Percentiles rank a stretch among this genome's conserved stretches.
phyloP scores from a whole-genome alignment of 495 filamentous ascomycete species.

The Geopyxis carbonaria region DNA sequence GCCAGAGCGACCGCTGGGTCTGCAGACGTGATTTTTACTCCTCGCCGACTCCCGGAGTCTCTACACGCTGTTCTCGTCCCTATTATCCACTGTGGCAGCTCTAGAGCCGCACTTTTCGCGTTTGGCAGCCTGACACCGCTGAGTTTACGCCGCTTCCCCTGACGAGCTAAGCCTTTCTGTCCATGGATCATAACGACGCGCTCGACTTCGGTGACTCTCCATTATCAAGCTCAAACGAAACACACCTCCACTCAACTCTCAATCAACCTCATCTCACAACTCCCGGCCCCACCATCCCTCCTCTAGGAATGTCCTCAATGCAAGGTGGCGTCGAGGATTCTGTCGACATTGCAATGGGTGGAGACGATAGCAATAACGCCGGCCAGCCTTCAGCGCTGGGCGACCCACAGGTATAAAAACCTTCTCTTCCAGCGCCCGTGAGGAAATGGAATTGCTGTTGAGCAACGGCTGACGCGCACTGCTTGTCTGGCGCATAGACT shows the following conservation, averaged over 20 bases:
- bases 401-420: constrained; percentile 2
- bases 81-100: too few relatives aligned
- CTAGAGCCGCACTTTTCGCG: too few relatives aligned
- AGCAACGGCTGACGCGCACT: constrained; percentile 12
- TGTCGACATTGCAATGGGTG: constrained; percentile 7
- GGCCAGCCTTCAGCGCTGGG: neutral
- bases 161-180: too few relatives aligned
- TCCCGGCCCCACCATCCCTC: too few relatives aligned
- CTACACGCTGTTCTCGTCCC: too few relatives aligned
- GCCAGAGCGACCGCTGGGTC: too few relatives aligned
- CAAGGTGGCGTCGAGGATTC: constrained; percentile 11
- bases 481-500: constrained; percentile 10
- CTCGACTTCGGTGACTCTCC: constrained; percentile 22
- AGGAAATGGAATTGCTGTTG: constrained; percentile 11
- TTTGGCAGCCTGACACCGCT: too few relatives aligned
- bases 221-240: constrained; percentile 14
- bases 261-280: too few relatives aligned
- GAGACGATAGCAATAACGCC: constrained; percentile 15
- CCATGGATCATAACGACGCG: constrained; percentile 8
- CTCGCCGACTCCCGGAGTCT: too few relatives aligned
- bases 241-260: constrained; percentile 12
- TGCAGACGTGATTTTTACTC: too few relatives aligned
- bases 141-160: too few relatives aligned
- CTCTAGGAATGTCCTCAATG: constrained; percentile 13
- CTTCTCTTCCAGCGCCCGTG: constrained; percentile 10